Conservation (phyloP, 2,329 filamentous ascomycete genomes). For the Talaromyces sp. region DNA sequence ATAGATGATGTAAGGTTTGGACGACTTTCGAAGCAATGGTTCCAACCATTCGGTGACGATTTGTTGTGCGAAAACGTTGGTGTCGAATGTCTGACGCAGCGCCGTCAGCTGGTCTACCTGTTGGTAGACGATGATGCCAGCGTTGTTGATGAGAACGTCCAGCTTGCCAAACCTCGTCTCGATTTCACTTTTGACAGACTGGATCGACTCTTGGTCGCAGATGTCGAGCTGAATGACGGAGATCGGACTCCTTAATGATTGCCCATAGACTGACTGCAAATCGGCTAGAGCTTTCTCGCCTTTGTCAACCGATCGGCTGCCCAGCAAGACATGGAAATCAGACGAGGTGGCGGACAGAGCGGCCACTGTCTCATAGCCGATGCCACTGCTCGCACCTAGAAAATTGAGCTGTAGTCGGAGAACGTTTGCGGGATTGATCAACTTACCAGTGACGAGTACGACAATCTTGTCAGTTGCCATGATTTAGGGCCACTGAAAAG, state of each 20-base stretch:
- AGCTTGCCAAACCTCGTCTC: neutral
- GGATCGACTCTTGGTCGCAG: neutral
- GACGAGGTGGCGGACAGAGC: neutral
- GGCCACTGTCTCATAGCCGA: slow-evolving; percentile 1
- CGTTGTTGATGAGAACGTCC: slow-evolving; percentile 6
- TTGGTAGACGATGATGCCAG: slow-evolving; percentile 3
- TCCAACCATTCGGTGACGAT: neutral
- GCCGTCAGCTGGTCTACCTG: neutral
- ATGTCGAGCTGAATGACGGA: neutral
- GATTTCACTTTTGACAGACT: neutral
- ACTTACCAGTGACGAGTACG: neutral
- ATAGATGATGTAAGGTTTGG: neutral
- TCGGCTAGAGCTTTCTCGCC: neutral
- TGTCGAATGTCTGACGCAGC: neutral
- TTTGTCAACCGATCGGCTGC: neutral
- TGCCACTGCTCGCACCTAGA: neutral
- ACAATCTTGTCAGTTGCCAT: neutral
- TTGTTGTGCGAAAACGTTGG: neutral
- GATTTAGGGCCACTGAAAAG: neutral
- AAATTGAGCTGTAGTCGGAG: neutral
- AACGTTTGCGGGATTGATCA: neutral
- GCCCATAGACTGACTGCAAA: neutral
- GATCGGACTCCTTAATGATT: neutral
- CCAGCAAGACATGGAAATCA: slow-evolving; percentile 2
- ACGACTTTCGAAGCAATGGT: neutral